Percentiles rank a stretch among this genome's conserved stretches.
These are phyloP conservation scores for Acanthamoeba lenticulata DNA, from an alignment of 208 protist species.

Conservation along the genomic window DNA sequence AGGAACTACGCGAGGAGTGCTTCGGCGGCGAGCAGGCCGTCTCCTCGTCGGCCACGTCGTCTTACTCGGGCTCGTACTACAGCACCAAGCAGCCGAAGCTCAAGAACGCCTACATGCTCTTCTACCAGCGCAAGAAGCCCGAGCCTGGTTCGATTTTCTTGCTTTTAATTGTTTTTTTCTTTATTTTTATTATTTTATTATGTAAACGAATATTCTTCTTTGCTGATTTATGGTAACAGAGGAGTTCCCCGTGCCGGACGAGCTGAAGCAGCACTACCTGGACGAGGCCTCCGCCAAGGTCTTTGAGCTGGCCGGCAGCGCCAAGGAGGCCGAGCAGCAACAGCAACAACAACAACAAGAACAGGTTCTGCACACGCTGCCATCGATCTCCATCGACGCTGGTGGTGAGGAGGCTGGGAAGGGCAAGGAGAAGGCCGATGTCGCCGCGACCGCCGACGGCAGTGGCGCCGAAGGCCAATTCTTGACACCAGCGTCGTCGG, in stretches of 20 bases:
- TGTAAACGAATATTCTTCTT: too few species aligned
- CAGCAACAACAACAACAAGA: background rate
- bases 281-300: background rate
- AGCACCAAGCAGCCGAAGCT: constrained; percentile 1
- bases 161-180: too few species aligned
- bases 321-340: background rate
- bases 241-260: background rate
- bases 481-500: background rate
- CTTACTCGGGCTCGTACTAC: background rate
- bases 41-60: background rate
- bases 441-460: background rate
- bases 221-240: background rate
- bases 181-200: too few species aligned
- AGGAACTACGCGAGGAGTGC: background rate
- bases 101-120: constrained; percentile 67
- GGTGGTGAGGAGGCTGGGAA: background rate
- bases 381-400: background rate
- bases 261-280: background rate
- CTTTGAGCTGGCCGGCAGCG: background rate
- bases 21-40: constrained; percentile 20
- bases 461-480: background rate
- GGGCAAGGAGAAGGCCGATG: background rate
- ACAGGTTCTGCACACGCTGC: background rate
- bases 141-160: background rate
- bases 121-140: constrained; percentile 53